Base-by-base conservation (phyloP, 305 asterid species). In the Solanum hybrid region DNA sequence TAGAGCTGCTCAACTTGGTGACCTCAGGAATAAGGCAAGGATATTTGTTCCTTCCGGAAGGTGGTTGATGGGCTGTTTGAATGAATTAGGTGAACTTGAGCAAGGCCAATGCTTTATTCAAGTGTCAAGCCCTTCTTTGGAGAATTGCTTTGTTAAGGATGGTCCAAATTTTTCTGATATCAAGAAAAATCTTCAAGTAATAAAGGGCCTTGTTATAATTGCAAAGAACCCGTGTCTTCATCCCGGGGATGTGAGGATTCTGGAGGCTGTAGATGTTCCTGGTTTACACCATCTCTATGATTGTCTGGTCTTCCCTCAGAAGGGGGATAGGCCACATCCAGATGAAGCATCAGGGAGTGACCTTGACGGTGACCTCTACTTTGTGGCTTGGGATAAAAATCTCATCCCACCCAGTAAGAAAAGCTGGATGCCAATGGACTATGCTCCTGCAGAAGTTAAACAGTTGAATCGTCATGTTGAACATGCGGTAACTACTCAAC, bases 281-380 rank as follows among this genome's bases (percentile, higher is more conserved):
- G 93, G 90, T 77, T 86, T 97, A 91, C 92, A 77, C 64, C 98
- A 95, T 95, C 93, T 96, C 4, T 90, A 94, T 89, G 98, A 97
- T 89, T 97, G 98, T 93, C 95, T 96, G 64, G 93, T 96, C 88
- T 97, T 97, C 90, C 99, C 99, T 86, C 98, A 96, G 91, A 94
- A 93, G 61, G 99, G 99, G 76, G 97, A 94, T 69, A 93, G 98
- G 88, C 98, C 99, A 8, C 99, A 97, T 91, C 73, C 99, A 42
- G 91, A 96, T 91, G 99, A 97, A 93, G 99, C 98, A 39, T 96
- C 99, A 14, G 99, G 99, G 67, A 97, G 99, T 94, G 99, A 97
- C 93, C 92, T 97, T 18, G 99, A 97, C 88, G 98, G 99, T 20
- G 99, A 97, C 92, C 94, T 95, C 42, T 96, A 96, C 89, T 96